Conservation (phyloP, 2,329 filamentous ascomycete species). For the Aureobasidium vineae region DNA sequence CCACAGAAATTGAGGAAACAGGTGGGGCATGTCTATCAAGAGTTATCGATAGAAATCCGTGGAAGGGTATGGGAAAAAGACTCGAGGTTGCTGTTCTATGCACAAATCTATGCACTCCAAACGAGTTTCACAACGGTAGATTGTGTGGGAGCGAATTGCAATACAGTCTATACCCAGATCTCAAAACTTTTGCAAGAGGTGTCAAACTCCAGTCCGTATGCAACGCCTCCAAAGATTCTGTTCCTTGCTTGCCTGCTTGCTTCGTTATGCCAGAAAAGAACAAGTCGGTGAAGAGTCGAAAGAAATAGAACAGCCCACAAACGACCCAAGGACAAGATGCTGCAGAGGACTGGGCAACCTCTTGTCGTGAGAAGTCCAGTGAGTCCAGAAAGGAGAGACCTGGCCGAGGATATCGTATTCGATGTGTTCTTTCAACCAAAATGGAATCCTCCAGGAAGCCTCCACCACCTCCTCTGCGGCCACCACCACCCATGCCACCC, state of each 20-base stretch:
- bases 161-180: constrained; percentile 13
- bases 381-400: background rate
- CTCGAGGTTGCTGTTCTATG: background rate
- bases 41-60: constrained; percentile 3
- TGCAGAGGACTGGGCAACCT: background rate
- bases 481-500: constrained; percentile 17
- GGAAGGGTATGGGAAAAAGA: background rate
- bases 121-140: background rate
- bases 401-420: background rate
- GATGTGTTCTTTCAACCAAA: constrained; percentile 2
- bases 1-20: background rate
- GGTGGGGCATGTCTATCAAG: background rate
- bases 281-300: background rate
- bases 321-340: background rate
- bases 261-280: constrained; percentile 11
- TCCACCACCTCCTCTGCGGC: constrained; percentile 14
- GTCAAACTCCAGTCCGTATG: constrained; percentile 16
- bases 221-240: background rate
- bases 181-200: background rate
- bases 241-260: constrained; percentile 13
- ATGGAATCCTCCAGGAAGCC: constrained; percentile 24
- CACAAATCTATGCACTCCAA: background rate
- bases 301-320: background rate
- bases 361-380: background rate
- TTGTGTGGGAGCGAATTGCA: background rate